Conservation (phyloP, 805 yeast species). For the Teunomyces pallodes region DNA sequence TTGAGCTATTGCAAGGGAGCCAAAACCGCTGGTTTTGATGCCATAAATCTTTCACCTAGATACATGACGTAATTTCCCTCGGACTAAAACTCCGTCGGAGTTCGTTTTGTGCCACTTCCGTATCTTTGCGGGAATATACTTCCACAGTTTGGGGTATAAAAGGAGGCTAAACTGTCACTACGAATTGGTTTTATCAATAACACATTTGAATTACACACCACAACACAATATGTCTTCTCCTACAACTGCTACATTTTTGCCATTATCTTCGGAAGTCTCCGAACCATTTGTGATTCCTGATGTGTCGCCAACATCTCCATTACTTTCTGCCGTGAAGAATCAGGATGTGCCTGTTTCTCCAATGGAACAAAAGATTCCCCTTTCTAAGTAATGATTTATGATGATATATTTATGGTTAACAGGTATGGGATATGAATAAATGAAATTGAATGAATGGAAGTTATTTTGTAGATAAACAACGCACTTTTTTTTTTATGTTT, state of each 20-base stretch:
- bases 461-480: background rate
- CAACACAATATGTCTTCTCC: constrained; percentile 4
- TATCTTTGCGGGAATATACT: constrained; percentile 2
- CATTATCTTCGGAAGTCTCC: constrained; percentile 53
- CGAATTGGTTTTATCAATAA: no score
- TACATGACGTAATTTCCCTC: constrained; percentile 1
- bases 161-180: background rate
- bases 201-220: no score
- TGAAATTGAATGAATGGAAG: background rate
- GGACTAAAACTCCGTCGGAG: constrained; percentile 3
- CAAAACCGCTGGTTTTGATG: no score
- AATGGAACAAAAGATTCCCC: constrained; percentile 1
- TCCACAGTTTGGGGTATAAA: constrained; percentile 3
- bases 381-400: constrained; percentile 3
- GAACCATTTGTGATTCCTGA: constrained; percentile 66
- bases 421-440: background rate
- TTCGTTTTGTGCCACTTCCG: constrained; percentile 2
- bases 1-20: no score
- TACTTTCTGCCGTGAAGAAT: background rate
- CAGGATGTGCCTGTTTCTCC: background rate
- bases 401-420: background rate
- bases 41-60: background rate
- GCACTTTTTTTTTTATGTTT: background rate
- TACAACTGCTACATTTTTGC: constrained; percentile 40
- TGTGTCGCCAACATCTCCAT: constrained; percentile 54